Base-by-base conservation (phyloP, 2,329 filamentous ascomycete genomes). In the Stenocarpella maydis region DNA sequence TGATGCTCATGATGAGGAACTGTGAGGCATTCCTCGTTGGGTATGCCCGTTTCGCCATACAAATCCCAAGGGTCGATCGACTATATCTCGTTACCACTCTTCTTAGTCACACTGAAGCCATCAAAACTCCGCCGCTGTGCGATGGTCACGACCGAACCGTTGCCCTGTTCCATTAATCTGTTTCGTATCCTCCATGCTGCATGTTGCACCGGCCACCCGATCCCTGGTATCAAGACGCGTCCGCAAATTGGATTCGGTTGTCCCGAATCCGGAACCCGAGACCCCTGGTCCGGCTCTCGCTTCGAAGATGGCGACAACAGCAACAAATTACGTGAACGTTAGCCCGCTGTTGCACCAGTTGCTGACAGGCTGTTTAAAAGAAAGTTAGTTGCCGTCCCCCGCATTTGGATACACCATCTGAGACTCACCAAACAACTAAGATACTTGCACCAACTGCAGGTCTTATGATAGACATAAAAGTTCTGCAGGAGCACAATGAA, bases 401-500 rank as follows among this genome's bases (percentile, higher is more conserved):
- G 43, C 58, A 1, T n/a, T 43, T 53, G 31, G 47, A 34, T 39
- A 39, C 12, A 26, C 43, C 64, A 31, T 8, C 34, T 14, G 50
- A 55, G 69, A 91, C 93, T 88, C 84, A 96, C 93, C 82, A 99
- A 82, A 78, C 96, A 99, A 79, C 92, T 97, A 75, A 99, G 81
- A 77, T 97, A 96, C 83, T 97, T 96, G 85, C 96, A 99, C 96
- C 96, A 99, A 14, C 82, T 85, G 80, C 96, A 99, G 37, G 87
- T 90, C 60, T 89, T 89, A 70, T 88, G 87, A 78, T 91, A 90
- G 72, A 88, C 88, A 81, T 98, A 98, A 78, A 99, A 99, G 82
- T 98, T 96, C 78, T 94, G 90, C 71, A 98, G 80, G 65, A 99
- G 84, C 53, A 98, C 82, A 71, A 97, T 92, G 78, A 98, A 98